A percentile compares a stretch with the other conserved stretches of the same genome.
Conservation (phyloP, 495 filamentous ascomycete genomes). For the Neurospora sp. region DNA sequence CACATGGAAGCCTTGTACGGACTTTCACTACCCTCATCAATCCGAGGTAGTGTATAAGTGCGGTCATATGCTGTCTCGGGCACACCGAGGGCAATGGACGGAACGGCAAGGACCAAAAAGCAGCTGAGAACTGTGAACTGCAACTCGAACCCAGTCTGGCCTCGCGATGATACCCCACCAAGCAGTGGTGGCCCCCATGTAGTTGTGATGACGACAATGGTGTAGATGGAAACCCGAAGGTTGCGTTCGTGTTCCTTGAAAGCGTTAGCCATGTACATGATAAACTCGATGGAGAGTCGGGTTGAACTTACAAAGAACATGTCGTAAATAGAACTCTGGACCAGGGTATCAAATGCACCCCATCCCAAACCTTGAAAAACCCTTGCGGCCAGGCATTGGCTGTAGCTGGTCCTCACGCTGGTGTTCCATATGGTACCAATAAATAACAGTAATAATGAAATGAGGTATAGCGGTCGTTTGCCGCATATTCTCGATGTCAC, state of each 20-base stretch:
- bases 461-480: conserved; percentile 37
- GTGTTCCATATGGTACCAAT: conserved; percentile 39
- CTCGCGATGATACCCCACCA: conserved; percentile 34
- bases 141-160: conserved; percentile 24
- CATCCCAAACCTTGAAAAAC: conserved; percentile 43
- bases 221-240: conserved; percentile 26
- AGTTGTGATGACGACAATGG: conserved; percentile 29
- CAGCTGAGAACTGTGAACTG: conserved; percentile 38
- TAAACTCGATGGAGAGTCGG: background rate
- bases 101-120: conserved; percentile 33
- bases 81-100: conserved; percentile 31
- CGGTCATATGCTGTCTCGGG: conserved; percentile 43
- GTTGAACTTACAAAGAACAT: conserved; percentile 37
- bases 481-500: conserved; percentile 33
- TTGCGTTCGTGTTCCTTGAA: conserved; percentile 38
- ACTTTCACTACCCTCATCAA: conserved; percentile 8
- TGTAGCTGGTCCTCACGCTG: conserved; percentile 27
- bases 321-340: conserved; percentile 37
- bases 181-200: conserved; percentile 41
- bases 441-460: conserved; percentile 31
- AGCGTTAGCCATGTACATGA: conserved; percentile 8
- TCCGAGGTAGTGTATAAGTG: conserved; percentile 18
- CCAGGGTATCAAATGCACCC: conserved; percentile 41
- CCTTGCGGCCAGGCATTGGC: conserved; percentile 37
- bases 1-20: conserved; percentile 21